Conservation (phyloP, 139 green algal genomes). For the Picochlorum sp. region DNA sequence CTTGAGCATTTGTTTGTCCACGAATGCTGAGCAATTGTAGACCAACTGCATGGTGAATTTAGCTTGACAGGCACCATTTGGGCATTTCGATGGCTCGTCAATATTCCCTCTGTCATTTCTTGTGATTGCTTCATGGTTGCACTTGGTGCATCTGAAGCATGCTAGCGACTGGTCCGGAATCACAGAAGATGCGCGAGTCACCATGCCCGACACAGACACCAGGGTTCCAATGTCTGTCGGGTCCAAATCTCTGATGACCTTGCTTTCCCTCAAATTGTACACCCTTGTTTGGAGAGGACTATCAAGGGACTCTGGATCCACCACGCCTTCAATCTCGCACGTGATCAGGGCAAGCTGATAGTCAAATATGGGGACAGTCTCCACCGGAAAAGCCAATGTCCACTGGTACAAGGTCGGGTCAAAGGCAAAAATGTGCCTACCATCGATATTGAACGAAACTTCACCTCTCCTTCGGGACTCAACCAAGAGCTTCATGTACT, state of each 20-base stretch:
- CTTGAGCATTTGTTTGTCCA: constrained; percentile 84
- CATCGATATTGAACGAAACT: constrained; percentile 75
- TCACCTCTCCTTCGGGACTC: constrained; percentile 31
- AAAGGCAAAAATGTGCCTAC: constrained; percentile 55
- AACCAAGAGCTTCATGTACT: constrained; percentile 43
- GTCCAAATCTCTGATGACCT: constrained; percentile 90
- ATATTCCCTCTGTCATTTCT: constrained; percentile 57
- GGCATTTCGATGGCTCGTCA: constrained; percentile 70
- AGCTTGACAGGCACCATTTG: constrained; percentile 38
- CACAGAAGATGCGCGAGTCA: constrained; percentile 79
- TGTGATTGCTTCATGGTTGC: constrained; percentile 18
- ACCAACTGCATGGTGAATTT: constrained; percentile 59
- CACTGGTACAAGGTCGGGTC: constrained; percentile 67
- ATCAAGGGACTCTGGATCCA: constrained; percentile 16
- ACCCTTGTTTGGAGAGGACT: constrained; percentile 54
- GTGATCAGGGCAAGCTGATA: constrained; percentile 26
- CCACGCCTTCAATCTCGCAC: constrained; percentile 19
- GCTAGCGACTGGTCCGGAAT: constrained; percentile 87
- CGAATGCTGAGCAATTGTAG: constrained; percentile 77
- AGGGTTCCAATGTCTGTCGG: constrained; percentile 88
- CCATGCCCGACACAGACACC: constrained; percentile 88
- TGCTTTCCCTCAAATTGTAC: constrained; percentile 78
- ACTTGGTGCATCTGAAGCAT: constrained; percentile 41
- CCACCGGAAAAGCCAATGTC: constrained; percentile 71
- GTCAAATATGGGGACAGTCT: constrained; percentile 45